A percentile compares a stretch with the other conserved stretches of the same genome.
These are phyloP conservation scores for Aspergillus nidulans DNA, from an alignment of 495 filamentous ascomycete genomes.

Conservation along the genomic window DNA sequence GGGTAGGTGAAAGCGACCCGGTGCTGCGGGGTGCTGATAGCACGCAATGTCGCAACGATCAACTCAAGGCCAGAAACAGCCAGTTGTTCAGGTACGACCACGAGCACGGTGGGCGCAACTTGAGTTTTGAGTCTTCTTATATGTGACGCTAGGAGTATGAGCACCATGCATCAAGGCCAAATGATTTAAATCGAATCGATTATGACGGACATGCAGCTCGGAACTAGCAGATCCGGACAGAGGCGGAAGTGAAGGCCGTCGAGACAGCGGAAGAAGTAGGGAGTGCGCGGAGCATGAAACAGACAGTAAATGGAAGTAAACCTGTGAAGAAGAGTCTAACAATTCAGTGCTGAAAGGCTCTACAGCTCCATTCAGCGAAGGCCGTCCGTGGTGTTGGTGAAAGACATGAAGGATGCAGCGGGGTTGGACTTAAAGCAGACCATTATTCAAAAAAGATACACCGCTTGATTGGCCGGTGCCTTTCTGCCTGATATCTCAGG, in stretches of 20 bases:
- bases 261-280: background rate
- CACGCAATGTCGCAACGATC: background rate
- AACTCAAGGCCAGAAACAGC: background rate
- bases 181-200: background rate
- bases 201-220: background rate
- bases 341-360: background rate
- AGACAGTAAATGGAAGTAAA: background rate
- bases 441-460: background rate
- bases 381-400: background rate
- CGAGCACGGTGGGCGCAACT: background rate
- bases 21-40: background rate
- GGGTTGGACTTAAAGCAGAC: background rate
- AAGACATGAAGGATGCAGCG: background rate
- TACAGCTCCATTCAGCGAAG: background rate
- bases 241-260: background rate
- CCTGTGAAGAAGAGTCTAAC: background rate
- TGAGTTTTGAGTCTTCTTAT: background rate
- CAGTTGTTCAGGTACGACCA: background rate
- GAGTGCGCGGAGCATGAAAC: background rate
- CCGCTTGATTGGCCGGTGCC: conserved; percentile 8
- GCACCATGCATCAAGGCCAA: background rate
- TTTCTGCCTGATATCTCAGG: conserved; percentile 12
- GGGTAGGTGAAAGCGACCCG: background rate
- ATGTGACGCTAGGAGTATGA: no score
- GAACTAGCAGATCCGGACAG: background rate